Evolutionary conservation across 305 asterid genomes (phyloP).

Genomic region (Plantago lanceolata): DNA sequence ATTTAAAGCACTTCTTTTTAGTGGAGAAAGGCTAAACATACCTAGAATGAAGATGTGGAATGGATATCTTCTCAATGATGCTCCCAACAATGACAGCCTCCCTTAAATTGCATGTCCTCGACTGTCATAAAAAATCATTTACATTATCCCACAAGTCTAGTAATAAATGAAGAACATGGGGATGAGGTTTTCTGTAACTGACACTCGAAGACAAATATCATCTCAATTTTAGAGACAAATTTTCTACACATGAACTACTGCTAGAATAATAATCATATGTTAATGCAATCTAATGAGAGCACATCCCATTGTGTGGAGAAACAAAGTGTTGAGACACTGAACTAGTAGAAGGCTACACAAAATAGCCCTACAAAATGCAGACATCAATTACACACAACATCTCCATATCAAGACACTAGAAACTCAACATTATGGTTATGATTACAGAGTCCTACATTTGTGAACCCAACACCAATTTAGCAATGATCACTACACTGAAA

Average conservation of each 20-base stretch:
- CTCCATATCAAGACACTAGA: background rate
- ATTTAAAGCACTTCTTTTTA: background rate
- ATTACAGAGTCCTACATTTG: background rate
- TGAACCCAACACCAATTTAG: background rate
- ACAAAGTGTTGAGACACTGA: background rate
- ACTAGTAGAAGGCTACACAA: background rate
- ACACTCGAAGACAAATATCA: conserved; percentile 4
- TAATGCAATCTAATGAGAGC: background rate
- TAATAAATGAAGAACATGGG: conserved; percentile 1
- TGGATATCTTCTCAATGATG: conserved; percentile 64
- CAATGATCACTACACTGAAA: no score
- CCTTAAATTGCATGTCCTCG: conserved; percentile 67
- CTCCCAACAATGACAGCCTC: conserved; percentile 80
- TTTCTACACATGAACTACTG: background rate
- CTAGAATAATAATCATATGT: conserved; percentile 5
- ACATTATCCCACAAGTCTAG: conserved; percentile 1
- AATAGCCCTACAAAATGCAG: background rate
- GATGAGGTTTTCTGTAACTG: background rate
- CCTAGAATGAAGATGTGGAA: conserved; percentile 87
- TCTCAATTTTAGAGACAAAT: background rate
- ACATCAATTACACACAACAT: background rate
- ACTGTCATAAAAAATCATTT: conserved; percentile 35
- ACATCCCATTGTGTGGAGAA: background rate
- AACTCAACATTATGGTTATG: background rate
- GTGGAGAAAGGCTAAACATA: conserved; percentile 19